Percentiles rank a stretch among this genome's conserved stretches.
phyloP scores from a whole-genome alignment of 2,329 filamentous ascomycete species.

The Emericellopsis cladophorae region DNA sequence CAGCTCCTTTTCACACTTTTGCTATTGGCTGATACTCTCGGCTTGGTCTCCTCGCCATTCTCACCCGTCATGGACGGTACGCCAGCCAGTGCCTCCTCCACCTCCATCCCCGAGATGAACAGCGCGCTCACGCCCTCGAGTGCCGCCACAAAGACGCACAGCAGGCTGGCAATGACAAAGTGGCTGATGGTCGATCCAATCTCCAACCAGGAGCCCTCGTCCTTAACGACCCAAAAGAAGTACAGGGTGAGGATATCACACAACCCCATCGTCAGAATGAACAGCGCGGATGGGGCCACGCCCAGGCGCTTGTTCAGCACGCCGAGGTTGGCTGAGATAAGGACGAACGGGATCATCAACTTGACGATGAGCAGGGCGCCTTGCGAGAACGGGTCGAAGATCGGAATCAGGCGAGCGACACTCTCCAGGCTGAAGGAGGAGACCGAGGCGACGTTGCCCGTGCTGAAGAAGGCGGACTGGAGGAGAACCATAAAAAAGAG shows the following conservation, averaged over 20 bases:
- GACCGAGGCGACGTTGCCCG: slow-evolving; percentile 87
- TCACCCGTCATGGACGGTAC: too few species aligned
- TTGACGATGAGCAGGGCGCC: slow-evolving; percentile 79
- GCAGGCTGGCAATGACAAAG: slow-evolving; percentile 79
- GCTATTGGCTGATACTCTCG: too few species aligned
- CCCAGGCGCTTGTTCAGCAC: slow-evolving; percentile 76
- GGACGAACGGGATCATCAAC: slow-evolving; percentile 81
- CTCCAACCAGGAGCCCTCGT: slow-evolving; percentile 94
- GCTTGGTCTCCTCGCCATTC: too few species aligned
- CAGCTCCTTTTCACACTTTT: too few species aligned
- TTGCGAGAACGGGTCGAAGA: slow-evolving; percentile 92
- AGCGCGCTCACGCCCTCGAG: slow-evolving; percentile 77
- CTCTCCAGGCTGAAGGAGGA: slow-evolving; percentile 90
- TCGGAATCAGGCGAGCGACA: slow-evolving; percentile 72
- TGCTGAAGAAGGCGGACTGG: slow-evolving; percentile 93
- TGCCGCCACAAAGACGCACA: slow-evolving; percentile 83
- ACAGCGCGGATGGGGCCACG: slow-evolving; percentile 77
- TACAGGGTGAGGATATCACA: slow-evolving; percentile 86
- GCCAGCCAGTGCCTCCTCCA: slow-evolving; percentile 15
- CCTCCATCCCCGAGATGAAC: slow-evolving; percentile 70
- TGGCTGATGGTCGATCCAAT: slow-evolving; percentile 96
- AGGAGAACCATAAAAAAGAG: slow-evolving; percentile 93
- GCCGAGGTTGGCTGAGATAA: slow-evolving; percentile 88
- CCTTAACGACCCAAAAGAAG: slow-evolving; percentile 96
- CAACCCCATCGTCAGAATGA: slow-evolving; percentile 88